Percentiles rank a stretch among this genome's conserved stretches.
phyloP scores from a whole-genome alignment of 257 asterid species.

The Solanum neorickii region DNA sequence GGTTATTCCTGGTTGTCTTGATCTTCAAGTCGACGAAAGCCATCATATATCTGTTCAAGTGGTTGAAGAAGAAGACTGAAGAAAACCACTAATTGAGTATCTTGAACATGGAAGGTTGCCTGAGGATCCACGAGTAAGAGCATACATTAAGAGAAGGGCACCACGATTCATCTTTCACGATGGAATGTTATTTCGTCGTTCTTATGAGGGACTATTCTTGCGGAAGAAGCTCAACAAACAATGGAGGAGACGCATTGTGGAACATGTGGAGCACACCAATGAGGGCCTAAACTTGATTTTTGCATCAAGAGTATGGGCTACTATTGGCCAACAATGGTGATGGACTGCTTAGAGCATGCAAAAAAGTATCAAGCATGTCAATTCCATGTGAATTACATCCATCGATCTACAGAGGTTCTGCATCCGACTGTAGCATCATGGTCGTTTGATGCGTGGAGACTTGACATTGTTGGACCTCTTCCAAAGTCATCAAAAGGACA shows the following conservation, averaged over 20 bases:
- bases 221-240: neutral
- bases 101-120: neutral
- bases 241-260: neutral
- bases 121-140: too few species aligned
- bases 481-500: too few species aligned
- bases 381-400: neutral
- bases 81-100: neutral
- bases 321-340: neutral
- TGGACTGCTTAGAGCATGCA: neutral
- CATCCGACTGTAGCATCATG: neutral
- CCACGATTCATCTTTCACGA: too few species aligned
- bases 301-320: neutral
- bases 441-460: neutral
- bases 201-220: neutral
- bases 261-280: neutral
- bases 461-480: neutral
- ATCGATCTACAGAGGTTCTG: neutral
- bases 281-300: neutral
- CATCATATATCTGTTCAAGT: too few species aligned
- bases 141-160: too few species aligned
- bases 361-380: too few species aligned
- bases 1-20: too few species aligned
- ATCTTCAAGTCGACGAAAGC: too few species aligned
- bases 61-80: neutral
- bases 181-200: neutral